phyloP scores from a whole-genome alignment of 2,329 filamentous ascomycete genomes.

The Curvularia sp. region DNA sequence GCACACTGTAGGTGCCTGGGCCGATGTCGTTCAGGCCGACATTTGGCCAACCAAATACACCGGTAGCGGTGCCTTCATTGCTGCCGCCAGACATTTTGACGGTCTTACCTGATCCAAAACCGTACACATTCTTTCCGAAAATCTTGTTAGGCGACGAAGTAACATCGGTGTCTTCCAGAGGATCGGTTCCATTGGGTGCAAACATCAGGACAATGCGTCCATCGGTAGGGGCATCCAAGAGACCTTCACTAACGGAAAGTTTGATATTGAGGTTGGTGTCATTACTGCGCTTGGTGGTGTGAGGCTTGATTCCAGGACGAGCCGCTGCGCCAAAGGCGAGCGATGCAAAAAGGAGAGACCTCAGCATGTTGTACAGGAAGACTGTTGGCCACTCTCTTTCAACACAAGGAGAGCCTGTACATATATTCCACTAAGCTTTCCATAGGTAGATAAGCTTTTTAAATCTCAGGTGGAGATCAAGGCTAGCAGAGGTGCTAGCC shows the following conservation, averaged over 20 bases:
- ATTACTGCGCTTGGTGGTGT: constrained; percentile 6
- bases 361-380: constrained; percentile 10
- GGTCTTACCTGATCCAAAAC: constrained; percentile 26
- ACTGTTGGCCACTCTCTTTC: neutral
- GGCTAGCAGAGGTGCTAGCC: constrained; percentile 8
- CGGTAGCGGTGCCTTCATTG: constrained; percentile 31
- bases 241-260: constrained; percentile 36
- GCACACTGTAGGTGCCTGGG: constrained; percentile 44
- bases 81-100: constrained; percentile 41
- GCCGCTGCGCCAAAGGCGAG: constrained; percentile 9
- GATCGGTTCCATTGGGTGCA: constrained; percentile 44
- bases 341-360: neutral
- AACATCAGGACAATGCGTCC: constrained; percentile 46
- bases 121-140: constrained; percentile 49
- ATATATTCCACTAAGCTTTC: neutral
- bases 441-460: constrained; percentile 11
- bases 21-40: constrained; percentile 41
- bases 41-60: constrained; percentile 47
- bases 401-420: neutral
- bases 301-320: neutral
- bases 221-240: constrained; percentile 38
- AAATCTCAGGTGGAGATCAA: constrained; percentile 3
- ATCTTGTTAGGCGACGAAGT: constrained; percentile 45
- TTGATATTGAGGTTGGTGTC: constrained; percentile 22
- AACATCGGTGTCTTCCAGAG: constrained; percentile 49